These are phyloP conservation scores for Jatropha podagrica DNA, from an alignment of 441 rosid species.

Conservation along the genomic window DNA sequence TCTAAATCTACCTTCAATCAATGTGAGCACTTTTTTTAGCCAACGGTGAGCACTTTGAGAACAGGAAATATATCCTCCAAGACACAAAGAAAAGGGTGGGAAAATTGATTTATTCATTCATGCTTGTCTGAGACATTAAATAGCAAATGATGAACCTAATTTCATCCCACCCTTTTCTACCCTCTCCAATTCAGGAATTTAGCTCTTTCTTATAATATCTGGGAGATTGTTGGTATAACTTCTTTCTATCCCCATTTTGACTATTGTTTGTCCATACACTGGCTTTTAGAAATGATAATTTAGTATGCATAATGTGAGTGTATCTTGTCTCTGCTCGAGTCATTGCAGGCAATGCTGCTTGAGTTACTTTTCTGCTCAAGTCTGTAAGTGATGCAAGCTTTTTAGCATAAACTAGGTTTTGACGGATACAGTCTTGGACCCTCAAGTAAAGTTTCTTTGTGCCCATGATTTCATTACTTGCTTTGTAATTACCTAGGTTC, in stretches of 20 bases:
- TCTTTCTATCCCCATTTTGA: background rate
- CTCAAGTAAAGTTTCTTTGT: background rate
- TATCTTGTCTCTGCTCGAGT: background rate
- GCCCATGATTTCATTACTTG: background rate
- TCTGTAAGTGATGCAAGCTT: background rate
- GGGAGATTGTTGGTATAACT: background rate
- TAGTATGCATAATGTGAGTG: background rate
- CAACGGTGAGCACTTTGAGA: no score
- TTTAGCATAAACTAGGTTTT: background rate
- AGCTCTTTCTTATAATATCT: background rate
- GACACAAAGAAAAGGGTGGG: no score
- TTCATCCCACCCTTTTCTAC: background rate
- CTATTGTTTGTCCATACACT: background rate
- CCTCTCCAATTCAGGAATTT: no score
- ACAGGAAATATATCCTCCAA: no score
- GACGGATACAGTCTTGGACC: background rate
- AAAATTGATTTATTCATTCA: no score
- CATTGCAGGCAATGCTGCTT: background rate
- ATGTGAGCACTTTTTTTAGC: background rate
- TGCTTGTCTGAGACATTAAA: background rate
- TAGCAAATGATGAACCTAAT: background rate
- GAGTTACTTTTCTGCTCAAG: background rate
- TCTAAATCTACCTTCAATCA: background rate
- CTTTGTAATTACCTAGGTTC: background rate
- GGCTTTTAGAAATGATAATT: background rate